Evolutionary conservation across 1,139 yeast species (phyloP).

Genomic region (Ashbya aceris): DNA sequence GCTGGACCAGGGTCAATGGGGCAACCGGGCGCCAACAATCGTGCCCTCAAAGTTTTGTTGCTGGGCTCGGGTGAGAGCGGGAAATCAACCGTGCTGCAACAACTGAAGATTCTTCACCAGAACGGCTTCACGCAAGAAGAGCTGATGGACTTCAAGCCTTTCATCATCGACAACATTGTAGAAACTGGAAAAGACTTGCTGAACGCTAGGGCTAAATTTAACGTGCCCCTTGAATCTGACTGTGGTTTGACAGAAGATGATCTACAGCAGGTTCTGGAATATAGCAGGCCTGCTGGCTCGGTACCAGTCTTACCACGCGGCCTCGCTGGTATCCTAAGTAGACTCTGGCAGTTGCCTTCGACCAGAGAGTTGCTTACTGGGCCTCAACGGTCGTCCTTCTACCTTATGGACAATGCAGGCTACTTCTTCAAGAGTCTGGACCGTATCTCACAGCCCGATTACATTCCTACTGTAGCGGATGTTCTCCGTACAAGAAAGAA

Average conservation of each 20-base stretch:
- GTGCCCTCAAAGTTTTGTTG: slow-evolving; percentile 53
- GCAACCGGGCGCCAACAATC: slow-evolving; percentile 11
- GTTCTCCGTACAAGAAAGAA: slow-evolving; percentile 81
- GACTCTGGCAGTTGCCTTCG: slow-evolving; percentile 50
- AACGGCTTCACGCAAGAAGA: slow-evolving; percentile 61
- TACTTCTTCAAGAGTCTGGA: slow-evolving; percentile 66
- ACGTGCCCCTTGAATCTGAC: slow-evolving; percentile 18
- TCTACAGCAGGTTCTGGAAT: slow-evolving; percentile 39
- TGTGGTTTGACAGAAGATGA: slow-evolving; percentile 32
- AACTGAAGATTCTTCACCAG: slow-evolving; percentile 64
- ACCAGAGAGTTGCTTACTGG: slow-evolving; percentile 49
- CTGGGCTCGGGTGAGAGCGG: slow-evolving; percentile 79
- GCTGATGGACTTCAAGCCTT: slow-evolving; percentile 54
- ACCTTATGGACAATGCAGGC: slow-evolving; percentile 77
- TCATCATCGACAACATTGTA: slow-evolving; percentile 56
- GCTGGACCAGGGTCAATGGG: background rate
- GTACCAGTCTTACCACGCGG: slow-evolving; percentile 28
- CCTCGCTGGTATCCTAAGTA: slow-evolving; percentile 39
- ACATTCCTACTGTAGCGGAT: slow-evolving; percentile 67
- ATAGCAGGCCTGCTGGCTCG: slow-evolving; percentile 27
- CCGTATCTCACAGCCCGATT: slow-evolving; percentile 52
- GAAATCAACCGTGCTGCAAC: slow-evolving; percentile 67
- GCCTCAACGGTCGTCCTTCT: slow-evolving; percentile 59
- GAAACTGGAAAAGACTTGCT: slow-evolving; percentile 56
- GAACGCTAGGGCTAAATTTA: slow-evolving; percentile 31